phyloP scores from a whole-genome alignment of 495 filamentous ascomycete genomes.

The Neurospora sp. region DNA sequence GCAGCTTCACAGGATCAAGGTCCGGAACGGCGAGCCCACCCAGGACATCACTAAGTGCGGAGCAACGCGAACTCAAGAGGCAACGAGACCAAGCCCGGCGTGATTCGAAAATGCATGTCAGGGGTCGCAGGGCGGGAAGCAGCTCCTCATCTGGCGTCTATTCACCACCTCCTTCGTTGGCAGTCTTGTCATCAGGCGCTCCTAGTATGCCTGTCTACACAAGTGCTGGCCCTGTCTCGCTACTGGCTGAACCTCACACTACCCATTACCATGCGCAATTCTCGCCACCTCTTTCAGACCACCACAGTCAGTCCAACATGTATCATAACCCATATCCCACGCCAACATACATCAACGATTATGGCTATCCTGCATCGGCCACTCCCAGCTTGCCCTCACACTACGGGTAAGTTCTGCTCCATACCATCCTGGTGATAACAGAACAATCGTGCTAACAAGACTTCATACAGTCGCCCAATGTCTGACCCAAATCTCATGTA shows the following conservation, averaged over 20 bases:
- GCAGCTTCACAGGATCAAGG: slow-evolving; percentile 32
- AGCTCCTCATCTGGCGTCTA: slow-evolving; percentile 26
- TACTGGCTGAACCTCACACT: slow-evolving; percentile 33
- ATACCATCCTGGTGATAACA: background rate
- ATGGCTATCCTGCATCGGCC: slow-evolving; percentile 29
- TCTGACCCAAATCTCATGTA: slow-evolving; percentile 36
- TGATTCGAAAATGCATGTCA: slow-evolving; percentile 28
- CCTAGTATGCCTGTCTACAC: slow-evolving; percentile 36
- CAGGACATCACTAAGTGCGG: slow-evolving; percentile 30
- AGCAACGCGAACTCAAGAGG: slow-evolving; percentile 39
- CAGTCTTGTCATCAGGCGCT: slow-evolving; percentile 26
- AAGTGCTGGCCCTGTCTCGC: slow-evolving; percentile 33
- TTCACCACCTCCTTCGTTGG: slow-evolving; percentile 29
- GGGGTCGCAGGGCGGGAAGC: slow-evolving; percentile 31
- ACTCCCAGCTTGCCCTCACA: slow-evolving; percentile 31
- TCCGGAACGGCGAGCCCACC: slow-evolving; percentile 39
- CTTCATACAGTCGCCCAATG: slow-evolving; percentile 21
- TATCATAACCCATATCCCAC: slow-evolving; percentile 21
- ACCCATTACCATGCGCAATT: slow-evolving; percentile 34
- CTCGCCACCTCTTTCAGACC: slow-evolving; percentile 30
- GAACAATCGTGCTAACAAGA: slow-evolving; percentile 8
- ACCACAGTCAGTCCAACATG: slow-evolving; percentile 25
- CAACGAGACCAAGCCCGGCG: slow-evolving; percentile 37
- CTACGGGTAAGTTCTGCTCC: slow-evolving; percentile 27
- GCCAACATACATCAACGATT: slow-evolving; percentile 23